These are phyloP conservation scores for Hippophae rhamnoides DNA, from an alignment of 306 rosid species.

Conservation along the genomic window DNA sequence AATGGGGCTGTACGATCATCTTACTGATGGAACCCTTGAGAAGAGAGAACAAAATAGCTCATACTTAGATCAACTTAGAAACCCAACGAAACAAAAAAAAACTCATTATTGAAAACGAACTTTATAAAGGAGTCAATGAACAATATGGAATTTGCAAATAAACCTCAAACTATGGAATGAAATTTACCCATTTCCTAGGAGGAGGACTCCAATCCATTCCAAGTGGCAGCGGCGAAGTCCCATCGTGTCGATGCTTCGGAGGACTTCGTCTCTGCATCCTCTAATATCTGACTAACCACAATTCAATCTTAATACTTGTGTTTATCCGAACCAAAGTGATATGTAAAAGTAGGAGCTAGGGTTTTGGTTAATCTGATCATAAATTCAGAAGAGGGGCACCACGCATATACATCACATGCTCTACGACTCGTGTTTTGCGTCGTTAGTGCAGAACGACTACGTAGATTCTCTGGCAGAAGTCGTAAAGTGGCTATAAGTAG, in stretches of 20 bases:
- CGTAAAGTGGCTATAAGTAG: no score
- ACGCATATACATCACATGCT: no score
- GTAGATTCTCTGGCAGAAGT: no score
- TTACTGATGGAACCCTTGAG: not conserved
- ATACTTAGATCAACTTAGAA: not conserved
- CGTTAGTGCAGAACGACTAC: no score
- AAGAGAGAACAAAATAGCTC: not conserved
- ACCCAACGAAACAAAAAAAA: not conserved
- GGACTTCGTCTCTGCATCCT: slow-evolving; percentile 88
- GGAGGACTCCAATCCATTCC: slow-evolving; percentile 99
- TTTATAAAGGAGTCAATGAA: not conserved
- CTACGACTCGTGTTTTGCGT: no score
- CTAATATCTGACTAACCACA: not conserved
- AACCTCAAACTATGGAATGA: not conserved
- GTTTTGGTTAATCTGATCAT: no score
- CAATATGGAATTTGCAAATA: not conserved
- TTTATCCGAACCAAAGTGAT: no score
- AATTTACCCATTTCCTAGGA: slow-evolving; percentile 60
- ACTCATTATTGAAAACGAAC: not conserved
- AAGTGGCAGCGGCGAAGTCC: slow-evolving; percentile 98
- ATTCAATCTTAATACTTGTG: no score
- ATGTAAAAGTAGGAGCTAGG: no score
- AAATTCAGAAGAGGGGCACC: no score
- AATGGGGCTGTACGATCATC: not conserved
- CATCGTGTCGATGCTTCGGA: slow-evolving; percentile 88